Base-by-base conservation (phyloP, 1,284 basidiomycete species). In the Rhodotorula sp. region DNA sequence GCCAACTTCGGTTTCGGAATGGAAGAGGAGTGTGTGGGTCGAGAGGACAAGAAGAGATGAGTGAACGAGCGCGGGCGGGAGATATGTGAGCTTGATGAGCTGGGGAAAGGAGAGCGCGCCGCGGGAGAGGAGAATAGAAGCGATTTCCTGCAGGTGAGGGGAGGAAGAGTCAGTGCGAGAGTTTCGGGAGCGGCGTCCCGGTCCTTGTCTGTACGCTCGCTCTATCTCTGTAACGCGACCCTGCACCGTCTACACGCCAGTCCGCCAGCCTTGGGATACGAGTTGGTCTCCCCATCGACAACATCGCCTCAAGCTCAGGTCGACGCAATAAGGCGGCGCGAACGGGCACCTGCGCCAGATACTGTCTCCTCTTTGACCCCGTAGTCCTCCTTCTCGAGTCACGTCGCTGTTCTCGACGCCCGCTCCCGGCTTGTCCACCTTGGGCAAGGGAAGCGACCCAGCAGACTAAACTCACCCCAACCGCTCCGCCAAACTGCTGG, bases 41-140 rank as follows among this genome's bases (percentile, higher is more conserved):
- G 94, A 85, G 62, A 99, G 86, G 60, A 90, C 86, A 65, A 98
- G 82, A 59, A 97, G 83, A 37, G 88, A 84, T 28, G 89, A 88
- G 63, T 90, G 87, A 37, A 89, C 85, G 2, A 86, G 86, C 24
- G 88, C 85, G 13, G 87, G 84, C 76, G 87, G 87, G 51, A 90
- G 79, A 52, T 75, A 72, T 13, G 89, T 85, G 78, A 95, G 81
- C 71, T 89, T 86, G 8, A 74, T 66, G 37, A 85, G 76, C 18
- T 82, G 80, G 6, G 84, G 76, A 40, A 94, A 83, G 11, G 89
- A 86, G 28, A 96, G 84, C 46, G 94, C 87, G 22, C 95, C 95
- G 51, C 90, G 86, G 59, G 87, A 88, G 24, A 98, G 85, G n/a
- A 98, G 83, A 16, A 86, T 85, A n/a, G 87, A 87, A 6, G 88